A percentile compares a stretch with the other conserved stretches of the same genome.
These are phyloP conservation scores for Piper longum DNA, from an alignment of 164 flowering plant species.

Conservation along the genomic window DNA sequence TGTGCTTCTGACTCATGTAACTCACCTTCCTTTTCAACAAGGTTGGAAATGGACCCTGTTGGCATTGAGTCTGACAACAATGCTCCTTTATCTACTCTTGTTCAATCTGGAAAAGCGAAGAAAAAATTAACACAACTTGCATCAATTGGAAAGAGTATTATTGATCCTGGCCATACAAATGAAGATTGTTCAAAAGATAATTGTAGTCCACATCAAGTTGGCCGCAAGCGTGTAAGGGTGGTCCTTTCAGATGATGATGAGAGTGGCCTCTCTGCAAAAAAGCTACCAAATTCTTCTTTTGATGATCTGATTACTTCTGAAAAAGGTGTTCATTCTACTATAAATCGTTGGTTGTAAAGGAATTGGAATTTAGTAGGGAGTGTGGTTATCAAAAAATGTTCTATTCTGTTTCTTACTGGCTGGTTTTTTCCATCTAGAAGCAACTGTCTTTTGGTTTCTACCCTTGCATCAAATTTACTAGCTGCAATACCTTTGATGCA, in stretches of 20 bases:
- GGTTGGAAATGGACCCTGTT: conserved; percentile 7
- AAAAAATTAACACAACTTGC: conserved; percentile 9
- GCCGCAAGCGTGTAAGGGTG: conserved; percentile 68
- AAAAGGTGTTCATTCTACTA: conserved; percentile 26
- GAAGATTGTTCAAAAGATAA: conserved; percentile 21
- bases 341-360: neutral
- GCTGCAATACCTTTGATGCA: neutral
- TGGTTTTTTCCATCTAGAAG: neutral
- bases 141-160: conserved; percentile 2
- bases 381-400: too few relatives aligned
- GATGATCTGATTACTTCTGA: conserved; percentile 43
- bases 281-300: conserved; percentile 7
- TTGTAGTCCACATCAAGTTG: conserved; percentile 30
- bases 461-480: neutral
- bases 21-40: conserved; percentile 20
- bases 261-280: conserved; percentile 14
- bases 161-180: conserved; percentile 7
- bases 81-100: conserved; percentile 36
- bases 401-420: too few relatives aligned
- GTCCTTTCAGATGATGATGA: conserved; percentile 84
- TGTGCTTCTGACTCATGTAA: conserved; percentile 17
- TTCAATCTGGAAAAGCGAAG: conserved; percentile 21
- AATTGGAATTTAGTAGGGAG: too few relatives aligned
- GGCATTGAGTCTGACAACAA: conserved; percentile 38
- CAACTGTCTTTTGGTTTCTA: neutral